These are phyloP conservation scores for Tritrichomonas foetus DNA, from an alignment of 208 protist genomes.

Conservation along the genomic window DNA sequence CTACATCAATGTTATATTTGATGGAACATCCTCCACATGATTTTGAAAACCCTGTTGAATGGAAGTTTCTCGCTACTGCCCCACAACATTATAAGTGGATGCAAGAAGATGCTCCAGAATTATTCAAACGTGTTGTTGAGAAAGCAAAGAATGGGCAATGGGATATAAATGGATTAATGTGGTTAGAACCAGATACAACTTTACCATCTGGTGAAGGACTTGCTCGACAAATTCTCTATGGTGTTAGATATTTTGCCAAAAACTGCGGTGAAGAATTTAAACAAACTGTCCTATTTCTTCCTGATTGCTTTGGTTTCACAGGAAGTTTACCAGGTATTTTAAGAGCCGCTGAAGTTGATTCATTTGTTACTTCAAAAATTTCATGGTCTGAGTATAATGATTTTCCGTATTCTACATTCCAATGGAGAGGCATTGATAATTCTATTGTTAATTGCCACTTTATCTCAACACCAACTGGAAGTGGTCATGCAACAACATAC, in stretches of 20 bases:
- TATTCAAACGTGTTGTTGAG: not conserved
- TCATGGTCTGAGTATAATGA: constrained; percentile 16
- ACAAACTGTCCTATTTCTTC: not conserved
- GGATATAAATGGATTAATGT: not conserved
- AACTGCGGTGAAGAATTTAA: not conserved
- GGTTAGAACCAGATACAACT: not conserved
- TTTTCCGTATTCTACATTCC: constrained; percentile 31
- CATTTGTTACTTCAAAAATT: constrained; percentile 20
- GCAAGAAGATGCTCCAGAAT: not conserved
- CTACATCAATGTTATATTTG: not conserved
- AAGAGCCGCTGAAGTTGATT: not conserved
- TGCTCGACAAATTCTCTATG: constrained; percentile 39
- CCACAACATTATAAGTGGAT: constrained; percentile 12
- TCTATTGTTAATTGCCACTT: not conserved
- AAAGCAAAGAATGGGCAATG: not conserved
- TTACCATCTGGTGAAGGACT: constrained; percentile 33
- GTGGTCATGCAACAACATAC: not conserved
- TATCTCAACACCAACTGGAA: not conserved
- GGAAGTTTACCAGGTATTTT: not conserved
- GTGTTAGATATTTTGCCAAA: not conserved
- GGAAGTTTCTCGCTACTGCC: not conserved
- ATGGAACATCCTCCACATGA: not conserved
- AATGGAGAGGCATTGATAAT: constrained; percentile 43
- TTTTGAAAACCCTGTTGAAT: not conserved
- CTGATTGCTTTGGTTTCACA: constrained; percentile 15